These are phyloP conservation scores for Chamaecyparis obtusa DNA, from an alignment of 75 land plant species.

Conservation along the genomic window DNA sequence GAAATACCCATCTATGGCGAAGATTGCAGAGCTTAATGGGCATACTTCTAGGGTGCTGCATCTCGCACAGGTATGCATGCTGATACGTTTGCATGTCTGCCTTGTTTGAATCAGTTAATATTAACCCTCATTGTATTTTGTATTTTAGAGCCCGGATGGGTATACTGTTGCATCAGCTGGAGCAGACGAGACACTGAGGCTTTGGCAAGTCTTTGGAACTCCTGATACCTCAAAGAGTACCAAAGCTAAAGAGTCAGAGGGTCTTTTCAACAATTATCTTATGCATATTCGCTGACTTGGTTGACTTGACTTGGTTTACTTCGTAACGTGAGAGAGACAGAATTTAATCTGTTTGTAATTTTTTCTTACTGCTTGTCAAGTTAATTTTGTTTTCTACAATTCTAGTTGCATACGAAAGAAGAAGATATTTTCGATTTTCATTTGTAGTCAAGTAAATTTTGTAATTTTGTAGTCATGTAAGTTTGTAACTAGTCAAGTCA, in stretches of 20 bases:
- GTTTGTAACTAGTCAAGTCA: no score
- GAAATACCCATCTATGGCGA: conserved; percentile 89
- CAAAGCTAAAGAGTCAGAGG: not conserved
- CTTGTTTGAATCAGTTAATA: not conserved
- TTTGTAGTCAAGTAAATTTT: no score
- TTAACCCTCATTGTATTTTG: conserved; percentile 8
- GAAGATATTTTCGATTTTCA: no score
- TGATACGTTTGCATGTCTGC: conserved; percentile 13
- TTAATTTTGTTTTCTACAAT: no score
- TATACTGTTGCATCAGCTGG: conserved; percentile 31
- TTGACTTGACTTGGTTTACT: no score
- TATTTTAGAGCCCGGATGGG: conserved; percentile 20
- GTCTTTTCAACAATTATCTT: not conserved
- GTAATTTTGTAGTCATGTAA: no score
- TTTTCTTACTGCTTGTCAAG: no score
- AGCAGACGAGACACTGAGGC: conserved; percentile 59
- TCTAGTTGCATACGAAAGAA: no score
- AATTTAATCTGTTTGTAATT: no score
- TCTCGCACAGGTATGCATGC: conserved; percentile 47
- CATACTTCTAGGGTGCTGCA: conserved; percentile 76
- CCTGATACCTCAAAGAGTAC: conserved; percentile 33
- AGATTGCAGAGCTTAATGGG: conserved; percentile 73
- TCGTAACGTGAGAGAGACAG: no score
- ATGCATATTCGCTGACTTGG: not conserved
- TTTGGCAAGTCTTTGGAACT: conserved; percentile 65